Evolutionary conservation across 345 rosid species (phyloP).

Genomic region (Brassica carinata): DNA sequence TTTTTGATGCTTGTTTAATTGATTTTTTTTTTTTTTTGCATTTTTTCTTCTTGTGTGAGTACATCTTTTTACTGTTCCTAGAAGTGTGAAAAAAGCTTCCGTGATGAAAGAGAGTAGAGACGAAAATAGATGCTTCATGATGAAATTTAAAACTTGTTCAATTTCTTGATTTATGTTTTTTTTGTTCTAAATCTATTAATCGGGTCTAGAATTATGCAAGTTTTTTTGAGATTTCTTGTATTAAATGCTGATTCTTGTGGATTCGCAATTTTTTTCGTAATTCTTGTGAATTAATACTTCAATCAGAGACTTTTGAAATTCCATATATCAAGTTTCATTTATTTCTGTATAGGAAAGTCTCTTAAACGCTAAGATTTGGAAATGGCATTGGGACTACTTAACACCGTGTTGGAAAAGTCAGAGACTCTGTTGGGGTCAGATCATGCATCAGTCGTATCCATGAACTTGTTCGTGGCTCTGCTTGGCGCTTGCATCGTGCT

Average conservation of each 20-base stretch:
- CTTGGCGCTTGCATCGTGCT: constrained; percentile 82
- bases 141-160: not conserved
- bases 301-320: not conserved
- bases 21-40: not conserved
- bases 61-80: not conserved
- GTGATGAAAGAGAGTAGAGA: constrained; percentile 2
- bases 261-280: not conserved
- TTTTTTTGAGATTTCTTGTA: not conserved
- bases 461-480: constrained; percentile 87
- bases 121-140: constrained; percentile 3
- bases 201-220: not conserved
- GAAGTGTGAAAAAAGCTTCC: constrained; percentile 5
- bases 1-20: not conserved
- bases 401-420: constrained; percentile 41
- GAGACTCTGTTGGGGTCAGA: constrained; percentile 50
- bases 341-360: not conserved
- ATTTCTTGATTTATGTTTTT: constrained; percentile 1
- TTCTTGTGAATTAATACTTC: not conserved
- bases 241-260: not conserved
- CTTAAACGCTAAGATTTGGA: not conserved
- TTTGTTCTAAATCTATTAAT: not conserved
- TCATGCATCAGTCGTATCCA: constrained; percentile 77
- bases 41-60: not conserved
- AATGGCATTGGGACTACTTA: constrained; percentile 48
- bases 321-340: constrained; percentile 12